Percentiles rank a stretch among this genome's conserved stretches.
Evolutionary conservation across 129 eudicot species (phyloP).

Genomic region (Escallonia rubra): DNA sequence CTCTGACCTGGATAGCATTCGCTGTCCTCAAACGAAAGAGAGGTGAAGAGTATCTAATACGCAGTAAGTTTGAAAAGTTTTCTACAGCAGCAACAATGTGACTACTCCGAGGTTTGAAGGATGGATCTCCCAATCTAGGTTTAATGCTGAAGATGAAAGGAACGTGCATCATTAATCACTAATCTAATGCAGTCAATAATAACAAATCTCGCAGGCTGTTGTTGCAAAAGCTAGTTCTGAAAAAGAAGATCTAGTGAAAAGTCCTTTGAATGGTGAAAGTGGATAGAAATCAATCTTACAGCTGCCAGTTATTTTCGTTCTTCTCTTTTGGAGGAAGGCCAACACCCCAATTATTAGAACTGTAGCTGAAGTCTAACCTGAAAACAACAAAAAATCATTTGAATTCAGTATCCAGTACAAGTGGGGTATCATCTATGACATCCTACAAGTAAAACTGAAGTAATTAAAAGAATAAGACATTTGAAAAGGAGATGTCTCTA

Average conservation of each 20-base stretch:
- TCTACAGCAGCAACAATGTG: slow-evolving; percentile 78
- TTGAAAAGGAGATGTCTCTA: neutral
- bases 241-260: too few species aligned
- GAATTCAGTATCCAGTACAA: neutral
- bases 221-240: too few species aligned
- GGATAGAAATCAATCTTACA: slow-evolving; percentile 46
- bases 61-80: slow-evolving; percentile 50
- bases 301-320: slow-evolving; percentile 78
- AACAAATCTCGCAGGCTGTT: too few species aligned
- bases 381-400: slow-evolving; percentile 6
- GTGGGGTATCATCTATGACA: neutral
- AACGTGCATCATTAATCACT: neutral
- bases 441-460: neutral
- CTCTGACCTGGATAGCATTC: slow-evolving; percentile 69
- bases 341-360: slow-evolving; percentile 87
- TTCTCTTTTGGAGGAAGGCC: slow-evolving; percentile 94
- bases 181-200: too few species aligned
- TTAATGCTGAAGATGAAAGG: slow-evolving; percentile 53
- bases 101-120: slow-evolving; percentile 64
- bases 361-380: slow-evolving; percentile 96
- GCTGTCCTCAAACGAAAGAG: slow-evolving; percentile 77
- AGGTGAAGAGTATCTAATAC: slow-evolving; percentile 85
- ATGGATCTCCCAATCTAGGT: slow-evolving; percentile 83
- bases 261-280: neutral
- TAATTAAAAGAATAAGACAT: neutral